Evolutionary conservation across 176 grass and related monocot genomes (phyloP), one percentile per base, ranked within the genome.

Genomic region (Oryza officinalis): DNA sequence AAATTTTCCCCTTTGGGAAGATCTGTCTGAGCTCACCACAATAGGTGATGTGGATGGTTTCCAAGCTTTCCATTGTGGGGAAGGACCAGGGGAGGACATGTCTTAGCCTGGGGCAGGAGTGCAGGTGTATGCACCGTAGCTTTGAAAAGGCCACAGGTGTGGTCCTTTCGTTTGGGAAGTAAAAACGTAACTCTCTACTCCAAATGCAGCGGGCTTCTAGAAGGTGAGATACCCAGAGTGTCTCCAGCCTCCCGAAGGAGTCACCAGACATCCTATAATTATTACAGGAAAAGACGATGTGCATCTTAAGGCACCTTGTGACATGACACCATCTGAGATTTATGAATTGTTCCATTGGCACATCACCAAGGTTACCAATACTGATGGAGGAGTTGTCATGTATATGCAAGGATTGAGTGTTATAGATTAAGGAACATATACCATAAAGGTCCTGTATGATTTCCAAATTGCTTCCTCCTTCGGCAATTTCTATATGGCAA

Each of bases 221-320:
- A 1, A 75, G 27, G 8, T 38, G 37, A 30, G 72, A 75, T 10
- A 4, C 46, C 72, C 47, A 54, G 3, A 75, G 2, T 18, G 18
- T 75, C 27, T 54, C 9, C 4, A 75, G 8, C 9, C 15, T 28
- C 17, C 2, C 0, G 27, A 75, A 75, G 14, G 9, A 33, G 0
- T 2, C 0, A 6, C 0, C 8, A 30, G 0, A 1, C 3, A 14
- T 50, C 26, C 20, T 10, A 1, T 0, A 0, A 38, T 38, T 1
- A 31, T 66, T 13, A 32, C 13, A 13, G 7, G 18, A 1, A 22
- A 75, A 75, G 3, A 52, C 45, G 0, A 3, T 6, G 1, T 75
- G 27, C 3, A 75, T 4, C 46, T 75, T 75, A 17, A 27, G 72
- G 15, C 72, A 75, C 46, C 72, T 57, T 8, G 31, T 28, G 4